phyloP scores from a whole-genome alignment of 805 yeast genomes.

The Tetrapisispora iriomotensis region DNA sequence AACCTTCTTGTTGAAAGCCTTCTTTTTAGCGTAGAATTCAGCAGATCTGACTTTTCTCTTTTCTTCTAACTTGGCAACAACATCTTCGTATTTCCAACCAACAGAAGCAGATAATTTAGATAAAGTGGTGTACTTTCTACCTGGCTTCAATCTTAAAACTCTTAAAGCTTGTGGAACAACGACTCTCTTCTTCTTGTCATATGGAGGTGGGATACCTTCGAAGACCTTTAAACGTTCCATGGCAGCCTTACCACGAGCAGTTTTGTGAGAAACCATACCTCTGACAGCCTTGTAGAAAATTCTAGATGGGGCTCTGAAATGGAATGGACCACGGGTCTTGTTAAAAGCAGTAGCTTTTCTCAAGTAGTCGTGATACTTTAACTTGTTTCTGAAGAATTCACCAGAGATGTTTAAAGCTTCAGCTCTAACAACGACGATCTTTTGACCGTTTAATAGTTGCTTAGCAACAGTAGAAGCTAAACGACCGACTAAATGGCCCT shows the following conservation, averaged over 20 bases:
- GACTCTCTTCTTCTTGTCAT: constrained; percentile 98
- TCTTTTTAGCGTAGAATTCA: constrained; percentile 98
- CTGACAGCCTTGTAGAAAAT: constrained; percentile 98
- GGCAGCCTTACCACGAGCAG: constrained; percentile 99
- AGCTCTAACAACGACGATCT: constrained; percentile 92
- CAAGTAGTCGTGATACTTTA: constrained; percentile 99
- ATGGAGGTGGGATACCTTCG: constrained; percentile 99
- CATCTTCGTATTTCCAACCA: constrained; percentile 99
- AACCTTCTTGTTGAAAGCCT: constrained; percentile 88
- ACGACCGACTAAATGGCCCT: constrained; percentile 99
- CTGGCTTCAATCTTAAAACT: constrained; percentile 97
- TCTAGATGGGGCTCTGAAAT: constrained; percentile 99
- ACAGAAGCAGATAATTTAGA: constrained; percentile 94
- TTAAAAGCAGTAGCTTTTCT: constrained; percentile 98
- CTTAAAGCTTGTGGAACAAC: constrained; percentile 99
- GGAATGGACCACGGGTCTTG: constrained; percentile 99
- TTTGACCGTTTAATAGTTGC: constrained; percentile 97
- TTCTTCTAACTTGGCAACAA: constrained; percentile 95
- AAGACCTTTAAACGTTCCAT: constrained; percentile 98
- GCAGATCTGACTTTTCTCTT: constrained; percentile 98
- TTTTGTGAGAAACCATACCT: constrained; percentile 99
- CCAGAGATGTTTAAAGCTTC: constrained; percentile 98
- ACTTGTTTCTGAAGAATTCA: constrained; percentile 99
- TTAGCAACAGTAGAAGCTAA: constrained; percentile 97
- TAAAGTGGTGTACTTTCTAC: constrained; percentile 98